phyloP scores from a whole-genome alignment of 73 alveolate species.

The Uronychia setigera region DNA sequence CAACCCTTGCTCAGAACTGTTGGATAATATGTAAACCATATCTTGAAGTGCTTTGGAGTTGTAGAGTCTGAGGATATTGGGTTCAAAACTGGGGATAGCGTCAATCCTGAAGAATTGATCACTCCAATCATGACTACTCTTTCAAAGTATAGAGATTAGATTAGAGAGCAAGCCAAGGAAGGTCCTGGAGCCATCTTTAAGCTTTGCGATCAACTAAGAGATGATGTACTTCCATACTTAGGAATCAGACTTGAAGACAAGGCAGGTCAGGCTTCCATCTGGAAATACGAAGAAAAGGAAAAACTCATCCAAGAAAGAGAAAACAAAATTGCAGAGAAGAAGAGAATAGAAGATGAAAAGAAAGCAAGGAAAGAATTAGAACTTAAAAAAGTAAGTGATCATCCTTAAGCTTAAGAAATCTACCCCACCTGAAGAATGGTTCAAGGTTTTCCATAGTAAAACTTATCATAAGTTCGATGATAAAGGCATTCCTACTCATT shows the following conservation, averaged over 20 bases:
- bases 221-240: constrained; percentile 82
- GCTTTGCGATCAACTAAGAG: constrained; percentile 92
- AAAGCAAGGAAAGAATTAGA: constrained; percentile 45
- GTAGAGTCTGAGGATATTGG: constrained; percentile 54
- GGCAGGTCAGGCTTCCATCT: constrained; percentile 79
- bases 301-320: constrained; percentile 82
- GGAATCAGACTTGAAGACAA: constrained; percentile 96
- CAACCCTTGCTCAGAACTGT: constrained; percentile 74
- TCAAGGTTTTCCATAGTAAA: constrained; percentile 72
- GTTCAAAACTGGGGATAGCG: constrained; percentile 31
- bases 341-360: constrained; percentile 81
- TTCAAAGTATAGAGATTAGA: constrained; percentile 80
- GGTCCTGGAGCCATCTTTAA: constrained; percentile 68
- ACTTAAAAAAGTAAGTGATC: constrained; percentile 30
- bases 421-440: constrained; percentile 84
- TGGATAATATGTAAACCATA: constrained; percentile 68
- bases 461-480: constrained; percentile 91
- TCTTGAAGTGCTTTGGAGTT: constrained; percentile 79
- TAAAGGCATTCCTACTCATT: constrained; percentile 94
- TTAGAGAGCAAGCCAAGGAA: constrained; percentile 72
- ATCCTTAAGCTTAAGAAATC: constrained; percentile 74
- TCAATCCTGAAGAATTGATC: constrained; percentile 51
- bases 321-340: constrained; percentile 72
- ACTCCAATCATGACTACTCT: constrained; percentile 78
- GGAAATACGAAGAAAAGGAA: constrained; percentile 96